Evolutionary conservation across 257 asterid species (phyloP).

Genomic region (Forsythia suspensa): DNA sequence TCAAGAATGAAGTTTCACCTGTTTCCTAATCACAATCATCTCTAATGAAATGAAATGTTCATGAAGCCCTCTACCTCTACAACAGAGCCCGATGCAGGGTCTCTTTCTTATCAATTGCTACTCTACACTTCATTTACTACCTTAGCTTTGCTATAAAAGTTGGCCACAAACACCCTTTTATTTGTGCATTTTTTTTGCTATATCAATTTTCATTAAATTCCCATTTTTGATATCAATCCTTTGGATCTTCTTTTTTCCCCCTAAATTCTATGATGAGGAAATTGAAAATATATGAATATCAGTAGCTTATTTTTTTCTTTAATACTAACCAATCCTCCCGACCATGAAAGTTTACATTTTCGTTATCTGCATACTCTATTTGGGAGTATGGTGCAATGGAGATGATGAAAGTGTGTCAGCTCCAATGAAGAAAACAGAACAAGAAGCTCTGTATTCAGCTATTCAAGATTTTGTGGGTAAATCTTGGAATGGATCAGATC

Average conservation of each 20-base stretch:
- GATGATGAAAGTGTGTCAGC: slow-evolving; percentile 49
- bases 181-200: slow-evolving; percentile 22
- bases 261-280: too few species aligned
- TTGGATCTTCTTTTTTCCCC: background rate
- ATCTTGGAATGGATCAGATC: slow-evolving; percentile 99
- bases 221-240: slow-evolving; percentile 19
- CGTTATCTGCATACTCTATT: slow-evolving; percentile 28
- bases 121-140: slow-evolving; percentile 46
- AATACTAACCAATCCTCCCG: background rate
- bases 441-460: slow-evolving; percentile 64
- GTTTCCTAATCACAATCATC: slow-evolving; percentile 1
- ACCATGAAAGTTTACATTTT: slow-evolving; percentile 41
- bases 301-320: too few species aligned
- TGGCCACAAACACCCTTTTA: slow-evolving; percentile 20
- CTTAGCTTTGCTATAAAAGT: slow-evolving; percentile 53
- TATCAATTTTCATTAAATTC: background rate
- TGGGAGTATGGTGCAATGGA: slow-evolving; percentile 50
- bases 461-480: slow-evolving; percentile 89
- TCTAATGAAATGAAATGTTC: slow-evolving; percentile 21
- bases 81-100: slow-evolving; percentile 9
- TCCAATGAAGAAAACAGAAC: slow-evolving; percentile 74
- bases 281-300: too few species aligned
- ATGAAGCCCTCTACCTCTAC: slow-evolving; percentile 13
- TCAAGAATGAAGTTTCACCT: background rate
- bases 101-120: slow-evolving; percentile 23